Conservation (phyloP, 371 early-diverging fungal species). For the Nosema granulosis region DNA sequence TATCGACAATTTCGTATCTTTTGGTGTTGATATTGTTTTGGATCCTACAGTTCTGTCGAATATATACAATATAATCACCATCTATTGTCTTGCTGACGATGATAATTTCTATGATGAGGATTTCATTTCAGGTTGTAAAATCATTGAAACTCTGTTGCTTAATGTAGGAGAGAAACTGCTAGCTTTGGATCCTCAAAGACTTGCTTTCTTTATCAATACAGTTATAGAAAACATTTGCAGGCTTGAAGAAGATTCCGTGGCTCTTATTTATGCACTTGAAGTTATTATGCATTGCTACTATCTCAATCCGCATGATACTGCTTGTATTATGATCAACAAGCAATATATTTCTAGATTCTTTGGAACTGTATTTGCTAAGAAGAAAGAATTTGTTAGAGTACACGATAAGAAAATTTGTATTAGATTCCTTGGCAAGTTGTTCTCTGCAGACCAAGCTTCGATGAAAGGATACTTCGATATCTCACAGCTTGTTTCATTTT, state of each 20-base stretch:
- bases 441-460: slow-evolving; percentile 3
- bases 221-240: slow-evolving; percentile 28
- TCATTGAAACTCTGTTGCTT: slow-evolving; percentile 64
- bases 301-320: slow-evolving; percentile 42
- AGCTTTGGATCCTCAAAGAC: slow-evolving; percentile 17
- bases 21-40: slow-evolving; percentile 56
- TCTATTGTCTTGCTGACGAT: slow-evolving; percentile 17
- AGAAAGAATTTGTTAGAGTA: slow-evolving; percentile 62
- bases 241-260: slow-evolving; percentile 38
- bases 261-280: slow-evolving; percentile 51
- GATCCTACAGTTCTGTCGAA: slow-evolving; percentile 35
- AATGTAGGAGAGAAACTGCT: slow-evolving; percentile 59
- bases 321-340: slow-evolving; percentile 27
- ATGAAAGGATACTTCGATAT: slow-evolving; percentile 20
- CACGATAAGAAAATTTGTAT: slow-evolving; percentile 67
- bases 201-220: slow-evolving; percentile 49
- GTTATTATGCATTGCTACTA: slow-evolving; percentile 64
- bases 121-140: slow-evolving; percentile 62
- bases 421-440: slow-evolving; percentile 61
- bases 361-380: slow-evolving; percentile 27
- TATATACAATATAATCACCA: slow-evolving; percentile 26
- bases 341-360: slow-evolving; percentile 42
- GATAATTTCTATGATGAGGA: slow-evolving; percentile 65
- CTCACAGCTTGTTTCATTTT: slow-evolving; percentile 28
- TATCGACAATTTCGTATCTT: slow-evolving; percentile 65